These are phyloP conservation scores for Debaryomyces tyrocola DNA, from an alignment of 805 yeast species.

Conservation along the genomic window DNA sequence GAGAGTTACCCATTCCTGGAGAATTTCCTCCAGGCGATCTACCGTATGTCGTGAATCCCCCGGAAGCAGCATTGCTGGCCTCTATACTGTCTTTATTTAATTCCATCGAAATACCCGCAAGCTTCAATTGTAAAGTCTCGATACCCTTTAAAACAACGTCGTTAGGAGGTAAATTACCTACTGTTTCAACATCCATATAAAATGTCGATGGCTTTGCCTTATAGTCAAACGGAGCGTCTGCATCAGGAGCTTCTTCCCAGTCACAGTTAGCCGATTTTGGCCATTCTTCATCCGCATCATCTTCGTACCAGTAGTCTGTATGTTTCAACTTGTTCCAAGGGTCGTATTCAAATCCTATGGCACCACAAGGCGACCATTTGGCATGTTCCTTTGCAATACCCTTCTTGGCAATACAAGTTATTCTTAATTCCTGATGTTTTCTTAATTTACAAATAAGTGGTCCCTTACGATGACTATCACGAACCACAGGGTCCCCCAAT, in stretches of 20 bases:
- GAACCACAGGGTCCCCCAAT: slow-evolving; percentile 83
- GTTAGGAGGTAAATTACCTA: slow-evolving; percentile 85
- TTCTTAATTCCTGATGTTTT: slow-evolving; percentile 85
- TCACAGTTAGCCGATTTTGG: slow-evolving; percentile 85
- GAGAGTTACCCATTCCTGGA: slow-evolving; percentile 25
- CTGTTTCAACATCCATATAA: slow-evolving; percentile 89
- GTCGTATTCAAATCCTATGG: slow-evolving; percentile 94
- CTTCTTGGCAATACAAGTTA: slow-evolving; percentile 94
- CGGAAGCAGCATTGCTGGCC: slow-evolving; percentile 39
- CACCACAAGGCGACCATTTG: slow-evolving; percentile 96
- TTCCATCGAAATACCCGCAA: slow-evolving; percentile 83
- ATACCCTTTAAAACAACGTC: slow-evolving; percentile 87
- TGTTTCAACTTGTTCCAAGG: slow-evolving; percentile 98
- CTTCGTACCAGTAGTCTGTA: slow-evolving; percentile 96
- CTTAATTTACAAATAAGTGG: slow-evolving; percentile 88
- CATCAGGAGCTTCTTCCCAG: slow-evolving; percentile 93
- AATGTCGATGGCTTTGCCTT: slow-evolving; percentile 77
- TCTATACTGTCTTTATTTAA: slow-evolving; percentile 47
- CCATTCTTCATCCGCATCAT: slow-evolving; percentile 87
- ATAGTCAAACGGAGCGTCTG: slow-evolving; percentile 84
- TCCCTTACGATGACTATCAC: slow-evolving; percentile 76
- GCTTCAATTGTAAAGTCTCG: slow-evolving; percentile 80
- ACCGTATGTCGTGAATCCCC: slow-evolving; percentile 50
- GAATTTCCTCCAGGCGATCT: slow-evolving; percentile 37
- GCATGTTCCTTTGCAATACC: slow-evolving; percentile 98